Conservation (phyloP, 495 filamentous ascomycete genomes). For the Parathielavia hyrcaniae region DNA sequence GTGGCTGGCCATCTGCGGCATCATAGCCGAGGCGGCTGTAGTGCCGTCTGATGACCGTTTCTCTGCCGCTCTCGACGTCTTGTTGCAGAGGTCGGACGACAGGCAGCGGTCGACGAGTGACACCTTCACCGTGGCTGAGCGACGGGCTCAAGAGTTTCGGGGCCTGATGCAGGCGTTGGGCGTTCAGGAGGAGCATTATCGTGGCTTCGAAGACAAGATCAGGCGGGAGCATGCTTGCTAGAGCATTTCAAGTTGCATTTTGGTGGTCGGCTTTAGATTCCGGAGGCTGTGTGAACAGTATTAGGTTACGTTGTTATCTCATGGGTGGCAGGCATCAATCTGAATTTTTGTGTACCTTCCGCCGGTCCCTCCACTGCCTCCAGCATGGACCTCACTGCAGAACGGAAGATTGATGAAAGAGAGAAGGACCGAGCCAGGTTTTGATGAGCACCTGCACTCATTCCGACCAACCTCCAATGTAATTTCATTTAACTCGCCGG, state of each 20-base stretch:
- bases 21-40: conserved; percentile 23
- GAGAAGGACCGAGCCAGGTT: too few relatives aligned
- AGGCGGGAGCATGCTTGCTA: conserved; percentile 11
- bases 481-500: too few relatives aligned
- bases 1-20: conserved; percentile 28
- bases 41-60: conserved; percentile 18
- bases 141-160: conserved; percentile 21
- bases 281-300: too few relatives aligned
- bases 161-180: conserved; percentile 27
- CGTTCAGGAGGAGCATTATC: conserved; percentile 15
- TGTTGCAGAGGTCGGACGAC: conserved; percentile 2
- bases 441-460: too few relatives aligned
- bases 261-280: not conserved
- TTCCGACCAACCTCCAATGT: too few relatives aligned
- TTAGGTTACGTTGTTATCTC: too few relatives aligned
- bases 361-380: too few relatives aligned
- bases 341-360: too few relatives aligned
- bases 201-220: conserved; percentile 25
- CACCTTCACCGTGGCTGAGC: conserved; percentile 4
- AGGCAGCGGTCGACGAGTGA: not conserved
- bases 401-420: too few relatives aligned
- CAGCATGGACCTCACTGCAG: too few relatives aligned
- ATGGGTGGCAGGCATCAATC: too few relatives aligned
- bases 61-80: conserved; percentile 8
- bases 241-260: not conserved